phyloP scores from a whole-genome alignment of 345 rosid species.

The Eucalyptus dawsonii region DNA sequence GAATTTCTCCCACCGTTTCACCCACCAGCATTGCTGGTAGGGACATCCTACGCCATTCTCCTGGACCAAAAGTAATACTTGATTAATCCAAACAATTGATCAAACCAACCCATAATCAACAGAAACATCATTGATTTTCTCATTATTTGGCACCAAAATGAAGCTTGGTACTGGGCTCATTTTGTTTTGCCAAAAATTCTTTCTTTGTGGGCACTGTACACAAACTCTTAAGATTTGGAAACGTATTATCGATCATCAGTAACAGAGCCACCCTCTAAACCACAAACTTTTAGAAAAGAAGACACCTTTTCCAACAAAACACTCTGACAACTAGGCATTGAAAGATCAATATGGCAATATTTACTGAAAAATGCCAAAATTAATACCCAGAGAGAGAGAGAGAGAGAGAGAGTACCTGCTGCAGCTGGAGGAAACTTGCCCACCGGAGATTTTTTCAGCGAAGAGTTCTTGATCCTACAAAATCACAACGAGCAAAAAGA shows the following conservation, averaged over 20 bases:
- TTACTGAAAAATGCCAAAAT: neutral
- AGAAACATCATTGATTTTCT: neutral
- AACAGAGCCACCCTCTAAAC: neutral
- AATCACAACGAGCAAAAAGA: neutral
- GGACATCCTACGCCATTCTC: constrained; percentile 84
- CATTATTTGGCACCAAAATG: neutral
- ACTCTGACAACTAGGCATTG: neutral
- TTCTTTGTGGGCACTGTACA: neutral
- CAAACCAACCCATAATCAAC: neutral
- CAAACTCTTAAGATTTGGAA: neutral
- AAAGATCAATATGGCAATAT: neutral
- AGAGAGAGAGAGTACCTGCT: constrained; percentile 24
- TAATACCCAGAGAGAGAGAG: neutral
- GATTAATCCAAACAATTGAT: neutral
- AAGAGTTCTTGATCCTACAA: constrained; percentile 51
- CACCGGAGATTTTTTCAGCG: constrained; percentile 47
- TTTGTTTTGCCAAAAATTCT: no score
- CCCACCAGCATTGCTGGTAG: constrained; percentile 96
- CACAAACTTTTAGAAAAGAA: neutral
- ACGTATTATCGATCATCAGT: neutral
- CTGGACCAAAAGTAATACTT: constrained; percentile 3
- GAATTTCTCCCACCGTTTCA: constrained; percentile 89
- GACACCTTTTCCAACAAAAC: neutral
- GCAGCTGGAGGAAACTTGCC: constrained; percentile 68
- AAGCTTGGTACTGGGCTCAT: neutral